These are phyloP conservation scores for Paraglomus brasilianum DNA, from an alignment of 192 early-diverging fungal genomes.

Conservation along the genomic window DNA sequence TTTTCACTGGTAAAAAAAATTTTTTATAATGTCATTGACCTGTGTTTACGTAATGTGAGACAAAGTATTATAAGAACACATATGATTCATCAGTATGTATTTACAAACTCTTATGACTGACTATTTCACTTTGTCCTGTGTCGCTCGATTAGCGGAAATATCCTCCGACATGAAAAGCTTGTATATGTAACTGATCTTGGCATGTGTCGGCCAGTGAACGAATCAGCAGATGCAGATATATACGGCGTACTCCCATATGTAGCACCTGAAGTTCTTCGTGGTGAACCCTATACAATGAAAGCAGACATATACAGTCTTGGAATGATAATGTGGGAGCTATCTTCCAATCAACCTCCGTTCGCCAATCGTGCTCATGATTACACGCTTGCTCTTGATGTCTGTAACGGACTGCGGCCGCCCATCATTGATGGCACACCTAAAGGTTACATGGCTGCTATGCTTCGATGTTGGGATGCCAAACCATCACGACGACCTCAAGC, in stretches of 20 bases:
- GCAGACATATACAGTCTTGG: slow-evolving; percentile 47
- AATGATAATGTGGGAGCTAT: slow-evolving; percentile 49
- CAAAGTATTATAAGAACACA: neutral
- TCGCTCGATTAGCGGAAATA: slow-evolving; percentile 15
- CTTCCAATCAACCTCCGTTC: slow-evolving; percentile 42
- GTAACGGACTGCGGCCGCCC: slow-evolving; percentile 37
- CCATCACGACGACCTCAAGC: slow-evolving; percentile 34
- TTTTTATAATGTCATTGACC: neutral
- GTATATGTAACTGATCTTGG: slow-evolving; percentile 28
- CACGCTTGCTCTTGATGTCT: slow-evolving; percentile 32
- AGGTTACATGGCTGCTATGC: slow-evolving; percentile 37
- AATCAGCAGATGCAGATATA: neutral
- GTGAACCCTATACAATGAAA: neutral
- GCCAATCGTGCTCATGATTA: slow-evolving; percentile 38
- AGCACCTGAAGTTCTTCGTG: slow-evolving; percentile 21
- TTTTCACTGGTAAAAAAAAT: slow-evolving; percentile 24
- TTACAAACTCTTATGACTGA: no score
- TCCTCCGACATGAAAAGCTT: slow-evolving; percentile 24
- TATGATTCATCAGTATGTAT: neutral
- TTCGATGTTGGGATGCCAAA: slow-evolving; percentile 43
- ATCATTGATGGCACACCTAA: slow-evolving; percentile 42
- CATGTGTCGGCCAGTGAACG: slow-evolving; percentile 29
- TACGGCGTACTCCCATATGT: slow-evolving; percentile 27
- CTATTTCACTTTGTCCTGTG: neutral
- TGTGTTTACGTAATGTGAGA: neutral